phyloP scores from a whole-genome alignment of 1,284 basidiomycete species.

The Stereum hirsutum region DNA sequence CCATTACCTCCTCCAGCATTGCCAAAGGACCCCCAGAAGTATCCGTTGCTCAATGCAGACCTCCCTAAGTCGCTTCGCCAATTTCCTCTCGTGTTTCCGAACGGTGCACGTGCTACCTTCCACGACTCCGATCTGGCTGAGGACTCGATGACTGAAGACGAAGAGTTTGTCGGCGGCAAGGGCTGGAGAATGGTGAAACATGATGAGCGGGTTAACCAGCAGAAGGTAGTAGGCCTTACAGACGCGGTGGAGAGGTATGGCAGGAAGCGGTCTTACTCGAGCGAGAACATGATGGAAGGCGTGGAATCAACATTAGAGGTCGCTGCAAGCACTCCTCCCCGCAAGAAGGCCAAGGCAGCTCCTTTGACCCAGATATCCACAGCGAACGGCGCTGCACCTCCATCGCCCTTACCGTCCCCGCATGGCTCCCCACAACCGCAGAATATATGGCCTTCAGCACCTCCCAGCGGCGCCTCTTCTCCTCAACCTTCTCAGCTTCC shows the following conservation, averaged over 20 bases:
- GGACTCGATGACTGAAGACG: conserved; percentile 61
- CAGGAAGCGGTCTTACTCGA: conserved; percentile 63
- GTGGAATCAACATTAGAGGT: conserved; percentile 50
- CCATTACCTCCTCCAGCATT: conserved; percentile 55
- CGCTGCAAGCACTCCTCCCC: conserved; percentile 42
- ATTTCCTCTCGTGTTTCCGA: conserved; percentile 71
- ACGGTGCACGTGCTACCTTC: conserved; percentile 69
- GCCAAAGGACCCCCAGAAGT: conserved; percentile 70
- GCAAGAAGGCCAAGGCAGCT: conserved; percentile 65
- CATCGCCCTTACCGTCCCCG: conserved; percentile 74
- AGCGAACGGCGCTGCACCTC: conserved; percentile 63
- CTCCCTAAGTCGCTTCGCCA: conserved; percentile 60
- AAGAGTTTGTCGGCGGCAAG: conserved; percentile 51
- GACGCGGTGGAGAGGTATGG: conserved; percentile 78
- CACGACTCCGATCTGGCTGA: conserved; percentile 55
- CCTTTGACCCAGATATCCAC: conserved; percentile 47
- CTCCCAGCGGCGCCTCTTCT: conserved; percentile 64
- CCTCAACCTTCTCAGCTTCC: conserved; percentile 52
- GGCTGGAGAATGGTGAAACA: conserved; percentile 69
- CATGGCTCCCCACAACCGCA: conserved; percentile 72
- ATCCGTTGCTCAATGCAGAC: conserved; percentile 63
- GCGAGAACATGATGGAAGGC: conserved; percentile 69
- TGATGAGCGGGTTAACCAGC: conserved; percentile 43
- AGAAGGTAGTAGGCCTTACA: conserved; percentile 49
- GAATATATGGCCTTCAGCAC: conserved; percentile 66